Base-by-base conservation (phyloP, 495 filamentous ascomycete species). In the Penicillium fimorum region DNA sequence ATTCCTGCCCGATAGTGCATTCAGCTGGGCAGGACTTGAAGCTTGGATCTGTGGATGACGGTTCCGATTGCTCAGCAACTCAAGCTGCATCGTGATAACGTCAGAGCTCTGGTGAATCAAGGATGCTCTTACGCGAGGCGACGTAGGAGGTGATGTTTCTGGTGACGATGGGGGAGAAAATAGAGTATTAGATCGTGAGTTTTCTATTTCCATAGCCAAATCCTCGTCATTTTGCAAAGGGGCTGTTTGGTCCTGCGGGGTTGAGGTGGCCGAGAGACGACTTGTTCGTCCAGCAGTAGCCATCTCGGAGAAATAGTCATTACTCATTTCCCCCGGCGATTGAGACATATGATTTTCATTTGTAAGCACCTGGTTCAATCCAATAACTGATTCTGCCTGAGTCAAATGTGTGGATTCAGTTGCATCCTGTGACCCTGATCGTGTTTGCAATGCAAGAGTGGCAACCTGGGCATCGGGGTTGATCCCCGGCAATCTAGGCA, bases 21-120 rank as follows among this genome's bases (percentile, higher is more conserved):
- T 53, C 8, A 49, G 25, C 44, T 65, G 59, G 20, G 55, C 47
- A n/a, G 45, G 54, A 22, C 32, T 35, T 12, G 50, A 37, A 10
- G 50, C 46, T 11, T 59, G 58, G 38, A 56, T 55, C 40, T 67
- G 68, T 3, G 58, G n/a, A 22, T 59, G 69, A 29, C 61, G 74
- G 47, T 63, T 75, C 4, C 62, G 74, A 51, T 71, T 76, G 3
- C 65, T 65, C 33, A 76, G 49, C 2, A 79, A 57, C 44, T 77
- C 76, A 22, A 79, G 51, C 46, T 79, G 74, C 76, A 78, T 79
- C 5, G 76, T 78, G 50, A 78, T 77, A n/a, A 77, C 66, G 50
- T 78, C 74, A 5, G 76, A 72, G 42, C 73, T 72, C 30, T 77
- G 73, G 53, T 78, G 74, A 22, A 78, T 72, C 38, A 79, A 60